Base-by-base conservation (phyloP, 495 filamentous ascomycete genomes). In the Hapsidospora chrysogenum region DNA sequence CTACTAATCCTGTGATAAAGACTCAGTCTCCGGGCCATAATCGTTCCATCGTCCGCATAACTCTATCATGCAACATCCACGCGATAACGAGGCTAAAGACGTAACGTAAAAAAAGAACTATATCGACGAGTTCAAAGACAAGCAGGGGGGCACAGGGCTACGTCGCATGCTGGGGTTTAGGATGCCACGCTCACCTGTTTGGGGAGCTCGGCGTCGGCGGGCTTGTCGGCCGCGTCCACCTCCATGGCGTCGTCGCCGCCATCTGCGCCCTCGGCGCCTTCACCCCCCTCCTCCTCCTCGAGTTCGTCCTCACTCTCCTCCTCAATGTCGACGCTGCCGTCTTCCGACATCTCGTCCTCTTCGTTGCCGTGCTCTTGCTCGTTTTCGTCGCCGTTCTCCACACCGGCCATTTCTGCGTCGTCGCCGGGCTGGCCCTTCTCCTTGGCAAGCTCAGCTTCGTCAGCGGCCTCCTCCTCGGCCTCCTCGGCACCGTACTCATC, bases 291-390 rank as follows among this genome's bases (percentile, higher is more conserved):
- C 34, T 92, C 83, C 36, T 92, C 87, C 33, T 93, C 85, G 27
- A 80, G 73, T 11, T 84, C 85, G 42, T 73, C 76, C 44, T 65
- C 63, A 18, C 77, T 89, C 56, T 96, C 92, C 28, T 78, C 80
- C 54, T 93, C 89, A n/a, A 97, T 74, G 51, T 97, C 89, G 49
- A 95, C 89, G 46, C 80, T 87, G 37, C 81, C 87, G 28, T 81
- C 86, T 27, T 94, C 85, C 11, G 80, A 83, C 35, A 83, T 75
- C 17, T 84, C 78, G 25, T 84, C 81, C 22, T 76, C 74, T 31
- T 72, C 74, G 27, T 60, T 51, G n/a, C 43, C 57, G 27, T 41
- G 43, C 31, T 58, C 60, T 14, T 25, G 52, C 34, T 65, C 68
- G 22, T 56, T 35, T 28, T 66, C 43, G 25, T 47, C 52, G 17